phyloP scores from a whole-genome alignment of 2,329 filamentous ascomycete species.

The Chrysoporthe deuterocubensis region DNA sequence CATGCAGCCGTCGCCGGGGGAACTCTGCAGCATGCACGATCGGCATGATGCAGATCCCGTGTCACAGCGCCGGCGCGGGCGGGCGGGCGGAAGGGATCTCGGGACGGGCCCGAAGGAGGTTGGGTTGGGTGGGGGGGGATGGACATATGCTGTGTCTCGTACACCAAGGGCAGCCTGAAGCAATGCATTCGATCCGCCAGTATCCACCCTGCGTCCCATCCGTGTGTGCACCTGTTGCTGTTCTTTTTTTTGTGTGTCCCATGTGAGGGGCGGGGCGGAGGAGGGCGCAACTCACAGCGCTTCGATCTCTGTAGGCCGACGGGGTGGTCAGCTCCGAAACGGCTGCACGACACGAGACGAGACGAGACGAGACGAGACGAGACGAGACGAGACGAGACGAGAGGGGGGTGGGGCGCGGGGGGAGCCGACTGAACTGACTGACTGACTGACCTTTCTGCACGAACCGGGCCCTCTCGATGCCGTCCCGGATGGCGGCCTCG shows the following conservation, averaged over 20 bases:
- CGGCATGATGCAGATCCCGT: slow-evolving; percentile 11
- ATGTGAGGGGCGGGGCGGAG: neutral
- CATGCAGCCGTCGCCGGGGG: neutral
- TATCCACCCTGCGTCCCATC: neutral
- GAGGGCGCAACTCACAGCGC: slow-evolving; percentile 70
- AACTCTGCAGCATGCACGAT: slow-evolving; percentile 6
- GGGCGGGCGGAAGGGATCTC: neutral
- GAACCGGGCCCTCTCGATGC: slow-evolving; percentile 79
- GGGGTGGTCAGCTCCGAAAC: neutral
- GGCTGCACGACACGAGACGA: neutral
- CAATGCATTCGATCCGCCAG: slow-evolving; percentile 3
- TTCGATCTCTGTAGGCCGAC: slow-evolving; percentile 72
- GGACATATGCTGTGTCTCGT: slow-evolving; percentile 4
- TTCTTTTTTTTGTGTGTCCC: neutral
- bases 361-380: too few species aligned
- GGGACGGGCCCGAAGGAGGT: slow-evolving; percentile 1
- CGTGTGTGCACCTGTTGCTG: neutral
- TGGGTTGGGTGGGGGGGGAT: too few species aligned
- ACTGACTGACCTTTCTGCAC: slow-evolving; percentile 77
- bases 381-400: too few species aligned
- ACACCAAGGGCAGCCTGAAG: neutral
- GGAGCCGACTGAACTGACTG: too few species aligned
- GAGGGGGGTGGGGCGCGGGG: too few species aligned
- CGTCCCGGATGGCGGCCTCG: slow-evolving; percentile 74
- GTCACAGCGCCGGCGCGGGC: neutral